Base-by-base conservation (phyloP, 805 yeast genomes). In the Schizosaccharomyces pombe region DNA sequence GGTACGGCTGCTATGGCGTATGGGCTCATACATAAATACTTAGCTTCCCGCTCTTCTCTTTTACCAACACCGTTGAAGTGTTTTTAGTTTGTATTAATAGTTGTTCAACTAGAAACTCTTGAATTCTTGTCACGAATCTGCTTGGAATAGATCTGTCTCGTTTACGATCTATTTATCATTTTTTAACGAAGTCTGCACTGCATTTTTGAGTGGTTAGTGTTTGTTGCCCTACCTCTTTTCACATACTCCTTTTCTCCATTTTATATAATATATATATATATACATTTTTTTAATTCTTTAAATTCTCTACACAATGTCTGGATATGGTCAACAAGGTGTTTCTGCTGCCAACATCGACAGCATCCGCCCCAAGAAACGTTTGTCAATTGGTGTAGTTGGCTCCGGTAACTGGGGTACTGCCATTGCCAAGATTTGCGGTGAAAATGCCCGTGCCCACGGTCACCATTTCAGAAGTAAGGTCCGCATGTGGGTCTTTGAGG, bases 401-500 rank as follows among this genome's bases (percentile, higher is more conserved):
- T 49, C 53, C 22, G 53, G 53, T 32, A 49, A 49, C 53, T 43
- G 98, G 83, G 98, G 98, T 59, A 85, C 95, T 39, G 89, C 97
- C 19, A 86, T 91, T 55, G 96, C 97, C 58, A 89, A 91, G 67
- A 85, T 89, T 49, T 80, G 86, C 29, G 86, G 96, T 39, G 97
- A 91, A 68, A 87, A 86, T 67, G 73, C 87, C 47, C 73, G 73
- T 19, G 76, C 76, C 58, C 76, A 85, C 68, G 80, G 87, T 40
- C 73, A 77, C 39, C 69, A 84, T 62, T 91, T 91, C 67, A 74
- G 77, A 57, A 70, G 70, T 57, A 70, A 75, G 55, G 96, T 91
- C 43, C 79, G 81, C 62, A 87, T 91, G 97, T 91, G 98, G 98
- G 98, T 91, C 12, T 85, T 75, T 62, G 89, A 91, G 69, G 98